Evolutionary conservation across 78 protist genomes (phyloP).

Genomic region (Speleostelium caveatum): DNA sequence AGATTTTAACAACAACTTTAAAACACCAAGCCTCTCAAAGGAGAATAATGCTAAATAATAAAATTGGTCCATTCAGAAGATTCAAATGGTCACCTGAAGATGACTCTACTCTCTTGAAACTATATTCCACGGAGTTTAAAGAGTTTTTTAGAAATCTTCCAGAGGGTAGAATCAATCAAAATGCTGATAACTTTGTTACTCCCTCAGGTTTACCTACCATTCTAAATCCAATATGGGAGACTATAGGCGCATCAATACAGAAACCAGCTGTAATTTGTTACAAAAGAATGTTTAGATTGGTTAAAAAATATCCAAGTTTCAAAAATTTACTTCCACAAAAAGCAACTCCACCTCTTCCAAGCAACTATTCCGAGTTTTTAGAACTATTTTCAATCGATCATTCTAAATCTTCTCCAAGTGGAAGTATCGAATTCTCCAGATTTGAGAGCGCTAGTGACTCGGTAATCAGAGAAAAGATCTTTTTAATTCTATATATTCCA

Average conservation of each 20-base stretch:
- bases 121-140: background rate
- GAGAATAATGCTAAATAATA: background rate
- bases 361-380: background rate
- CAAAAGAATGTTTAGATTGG: slow-evolving; percentile 14
- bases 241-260: background rate
- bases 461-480: background rate
- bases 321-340: background rate
- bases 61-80: background rate
- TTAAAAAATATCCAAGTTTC: slow-evolving; percentile 26
- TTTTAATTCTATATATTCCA: background rate
- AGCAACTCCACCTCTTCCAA: background rate
- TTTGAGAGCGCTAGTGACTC: background rate
- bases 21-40: background rate
- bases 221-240: slow-evolving; percentile 15
- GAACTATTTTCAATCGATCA: background rate
- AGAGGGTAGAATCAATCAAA: background rate
- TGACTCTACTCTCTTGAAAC: background rate
- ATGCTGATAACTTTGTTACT: background rate
- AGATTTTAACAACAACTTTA: background rate
- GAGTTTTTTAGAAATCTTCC: slow-evolving; percentile 6
- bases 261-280: slow-evolving; percentile 5
- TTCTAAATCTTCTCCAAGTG: background rate
- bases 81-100: slow-evolving; percentile 11
- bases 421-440: background rate
- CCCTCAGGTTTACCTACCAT: slow-evolving; percentile 34